These are phyloP conservation scores for Fomitopsis schrenkii DNA, from an alignment of 1,284 basidiomycete genomes.

Conservation along the genomic window DNA sequence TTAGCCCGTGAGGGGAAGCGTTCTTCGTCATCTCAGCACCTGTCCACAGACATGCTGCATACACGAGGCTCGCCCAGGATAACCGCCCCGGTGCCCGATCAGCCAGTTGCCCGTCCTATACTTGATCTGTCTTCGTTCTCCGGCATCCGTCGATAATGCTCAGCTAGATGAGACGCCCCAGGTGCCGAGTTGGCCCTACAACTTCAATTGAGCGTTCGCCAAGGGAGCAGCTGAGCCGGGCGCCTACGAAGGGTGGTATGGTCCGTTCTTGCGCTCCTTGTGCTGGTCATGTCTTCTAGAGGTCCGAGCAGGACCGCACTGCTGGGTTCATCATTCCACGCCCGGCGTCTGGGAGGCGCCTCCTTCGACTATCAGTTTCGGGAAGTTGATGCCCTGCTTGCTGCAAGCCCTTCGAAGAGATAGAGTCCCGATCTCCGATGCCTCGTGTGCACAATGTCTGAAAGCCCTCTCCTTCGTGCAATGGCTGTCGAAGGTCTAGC, in stretches of 20 bases:
- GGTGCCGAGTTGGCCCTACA: background rate
- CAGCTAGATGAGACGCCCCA: background rate
- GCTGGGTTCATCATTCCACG: slow-evolving; percentile 21
- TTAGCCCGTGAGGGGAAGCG: background rate
- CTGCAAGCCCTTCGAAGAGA: slow-evolving; percentile 13
- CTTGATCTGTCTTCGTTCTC: slow-evolving; percentile 5
- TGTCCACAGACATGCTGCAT: slow-evolving; percentile 7
- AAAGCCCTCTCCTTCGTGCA: slow-evolving; percentile 21
- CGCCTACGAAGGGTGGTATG: background rate
- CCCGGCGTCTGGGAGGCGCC: slow-evolving; percentile 1
- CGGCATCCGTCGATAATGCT: background rate
- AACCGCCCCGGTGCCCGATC: slow-evolving; percentile 10
- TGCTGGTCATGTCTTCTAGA: slow-evolving; percentile 1
- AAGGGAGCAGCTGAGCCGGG: background rate
- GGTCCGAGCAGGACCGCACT: slow-evolving; percentile 9
- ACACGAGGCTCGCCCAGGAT: slow-evolving; percentile 9
- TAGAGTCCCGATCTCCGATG: slow-evolving; percentile 25
- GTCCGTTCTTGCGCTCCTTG: background rate
- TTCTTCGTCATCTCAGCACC: slow-evolving; percentile 6
- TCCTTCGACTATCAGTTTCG: slow-evolving; percentile 8
- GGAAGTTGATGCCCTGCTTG: slow-evolving; percentile 14
- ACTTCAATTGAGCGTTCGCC: background rate
- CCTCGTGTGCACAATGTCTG: slow-evolving; percentile 19
- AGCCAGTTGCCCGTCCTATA: slow-evolving; percentile 2
- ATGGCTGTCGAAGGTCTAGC: slow-evolving; percentile 21